Evolutionary conservation across 345 rosid genomes (phyloP), one percentile per base, ranked within the genome.

Genomic region (Toxicodendron radicans): DNA sequence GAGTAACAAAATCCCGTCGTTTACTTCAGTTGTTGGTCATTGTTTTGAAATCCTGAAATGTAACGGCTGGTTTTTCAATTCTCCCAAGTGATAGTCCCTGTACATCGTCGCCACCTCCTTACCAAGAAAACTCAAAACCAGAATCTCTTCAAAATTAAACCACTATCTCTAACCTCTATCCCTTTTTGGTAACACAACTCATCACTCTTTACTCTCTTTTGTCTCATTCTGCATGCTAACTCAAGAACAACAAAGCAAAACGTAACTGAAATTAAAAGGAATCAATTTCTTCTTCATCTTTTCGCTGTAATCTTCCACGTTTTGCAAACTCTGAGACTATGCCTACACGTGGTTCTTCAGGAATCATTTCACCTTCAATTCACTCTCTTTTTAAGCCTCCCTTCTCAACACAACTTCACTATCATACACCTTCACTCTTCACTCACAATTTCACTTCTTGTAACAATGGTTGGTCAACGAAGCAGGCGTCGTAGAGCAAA

Each of bases 171-270:
- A 38, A 7, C 8, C 10, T 51, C 35, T 53, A 7, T 32, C 12
- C 63, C 13, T 48, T 21, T 58, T 23, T 57, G 51, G 35, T 14
- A 23, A 23, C 14, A 41, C 64, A 70, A 24, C 64, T 57, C 54
- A 57, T 10, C 38, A 21, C 13, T 7, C 73, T 38, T 57, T 57
- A 70, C 53, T 70, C 63, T 12, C 7, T 13, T 56, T 70, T 70
- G 73, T 70, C 64, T 70, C 33, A n/a, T 54, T 69, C 10, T 12
- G 62, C 32, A 69, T 52, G 45, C 35, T 30, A 35, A 32, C 18
- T 32, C n/a, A 35, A 53, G 60, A 53, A 52, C 60, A 32, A 53
- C 27, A 1, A 61, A 68, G 30, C 46, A 68, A 68, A 33, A 53
- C 61, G 48, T 32, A 68, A 33, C 49, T 33, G 60, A 68, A 52